phyloP scores from a whole-genome alignment of 225 moss, liverwort and hornwort species.

The Pleurozium schreberi region DNA sequence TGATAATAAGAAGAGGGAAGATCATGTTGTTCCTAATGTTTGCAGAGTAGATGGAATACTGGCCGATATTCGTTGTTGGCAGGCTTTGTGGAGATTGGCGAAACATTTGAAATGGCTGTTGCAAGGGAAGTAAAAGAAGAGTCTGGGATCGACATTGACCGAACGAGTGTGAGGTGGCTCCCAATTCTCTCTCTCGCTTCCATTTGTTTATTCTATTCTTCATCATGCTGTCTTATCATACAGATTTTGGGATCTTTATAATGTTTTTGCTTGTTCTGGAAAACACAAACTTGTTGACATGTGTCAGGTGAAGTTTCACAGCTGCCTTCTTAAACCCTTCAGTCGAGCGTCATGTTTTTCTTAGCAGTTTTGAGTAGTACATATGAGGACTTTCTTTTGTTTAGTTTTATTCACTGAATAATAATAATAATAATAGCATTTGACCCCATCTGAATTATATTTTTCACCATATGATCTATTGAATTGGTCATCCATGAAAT shows the following conservation, averaged over 20 bases:
- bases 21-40: not conserved
- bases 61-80: slow-evolving; percentile 87
- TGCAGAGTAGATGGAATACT: slow-evolving; percentile 78
- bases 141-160: slow-evolving; percentile 60
- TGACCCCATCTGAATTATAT: not conserved
- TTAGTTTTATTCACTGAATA: not conserved
- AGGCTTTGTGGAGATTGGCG: slow-evolving; percentile 91
- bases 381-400: not conserved
- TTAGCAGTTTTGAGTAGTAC: not conserved
- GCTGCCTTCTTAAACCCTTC: not conserved
- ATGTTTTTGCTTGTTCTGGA: not conserved
- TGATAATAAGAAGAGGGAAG: not conserved
- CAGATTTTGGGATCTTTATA: not conserved
- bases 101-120: slow-evolving; percentile 88
- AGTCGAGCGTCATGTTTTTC: not conserved
- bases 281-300: not conserved
- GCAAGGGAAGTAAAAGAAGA: slow-evolving; percentile 89
- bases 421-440: too few species aligned
- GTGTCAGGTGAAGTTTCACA: not conserved
- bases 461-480: not conserved
- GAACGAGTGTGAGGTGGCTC: slow-evolving; percentile 62
- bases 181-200: not conserved
- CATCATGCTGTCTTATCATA: not conserved
- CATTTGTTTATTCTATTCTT: not conserved
- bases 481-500: not conserved